Evolutionary conservation across 805 yeast species (phyloP).

Genomic region (Saccharomycopsis oosterbeekiorum): DNA sequence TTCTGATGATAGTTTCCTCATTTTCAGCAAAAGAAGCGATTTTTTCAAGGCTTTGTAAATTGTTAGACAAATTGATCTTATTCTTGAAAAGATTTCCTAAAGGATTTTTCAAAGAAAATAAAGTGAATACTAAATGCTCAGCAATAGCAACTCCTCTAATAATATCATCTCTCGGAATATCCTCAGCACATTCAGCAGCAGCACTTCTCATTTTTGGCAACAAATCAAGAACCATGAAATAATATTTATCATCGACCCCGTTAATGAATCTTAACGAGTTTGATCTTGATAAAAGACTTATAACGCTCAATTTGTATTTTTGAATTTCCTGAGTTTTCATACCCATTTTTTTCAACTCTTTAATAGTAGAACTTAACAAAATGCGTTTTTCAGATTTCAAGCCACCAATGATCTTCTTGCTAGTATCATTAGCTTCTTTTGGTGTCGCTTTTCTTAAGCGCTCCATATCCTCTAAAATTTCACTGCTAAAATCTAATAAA

Average conservation of each 20-base stretch:
- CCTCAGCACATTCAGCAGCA: slow-evolving; percentile 52
- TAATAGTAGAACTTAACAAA: slow-evolving; percentile 64
- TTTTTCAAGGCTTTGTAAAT: slow-evolving; percentile 19
- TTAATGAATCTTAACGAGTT: slow-evolving; percentile 33
- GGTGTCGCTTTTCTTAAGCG: slow-evolving; percentile 74
- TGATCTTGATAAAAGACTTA: slow-evolving; percentile 48
- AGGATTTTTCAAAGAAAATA: slow-evolving; percentile 46
- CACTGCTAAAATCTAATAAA: slow-evolving; percentile 15
- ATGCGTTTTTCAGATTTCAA: slow-evolving; percentile 76
- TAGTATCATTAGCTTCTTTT: slow-evolving; percentile 52
- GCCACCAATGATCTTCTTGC: slow-evolving; percentile 58
- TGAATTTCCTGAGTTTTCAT: slow-evolving; percentile 55
- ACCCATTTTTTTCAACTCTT: slow-evolving; percentile 70
- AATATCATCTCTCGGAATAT: slow-evolving; percentile 64
- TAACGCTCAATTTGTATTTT: slow-evolving; percentile 36
- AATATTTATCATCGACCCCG: slow-evolving; percentile 41
- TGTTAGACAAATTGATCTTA: slow-evolving; percentile 1
- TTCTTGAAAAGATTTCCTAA: slow-evolving; percentile 23
- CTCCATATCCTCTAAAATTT: slow-evolving; percentile 37
- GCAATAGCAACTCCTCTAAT: slow-evolving; percentile 67
- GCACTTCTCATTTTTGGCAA: slow-evolving; percentile 70
- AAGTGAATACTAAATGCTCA: slow-evolving; percentile 56
- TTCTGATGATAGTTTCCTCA: slow-evolving; percentile 2
- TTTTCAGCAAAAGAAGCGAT: slow-evolving; percentile 11
- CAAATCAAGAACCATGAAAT: slow-evolving; percentile 64